Evolutionary conservation across 148 eudicot genomes (phyloP).

Genomic region (Persicaria tinctoria): DNA sequence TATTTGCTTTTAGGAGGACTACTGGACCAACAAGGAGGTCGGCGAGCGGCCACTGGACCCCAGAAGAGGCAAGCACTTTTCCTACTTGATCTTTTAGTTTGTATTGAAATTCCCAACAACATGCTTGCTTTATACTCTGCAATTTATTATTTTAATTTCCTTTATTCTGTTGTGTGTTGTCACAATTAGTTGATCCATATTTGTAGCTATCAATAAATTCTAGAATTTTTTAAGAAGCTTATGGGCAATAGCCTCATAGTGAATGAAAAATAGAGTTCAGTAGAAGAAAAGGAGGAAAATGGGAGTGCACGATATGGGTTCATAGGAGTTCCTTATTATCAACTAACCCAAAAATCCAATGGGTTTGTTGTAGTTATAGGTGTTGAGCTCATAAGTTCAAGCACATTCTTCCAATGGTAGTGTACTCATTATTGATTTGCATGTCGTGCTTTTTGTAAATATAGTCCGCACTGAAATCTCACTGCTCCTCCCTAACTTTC

Average conservation of each 20-base stretch:
- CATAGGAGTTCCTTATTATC: neutral
- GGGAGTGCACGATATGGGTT: neutral
- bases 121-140: neutral
- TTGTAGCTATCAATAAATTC: neutral
- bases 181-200: neutral
- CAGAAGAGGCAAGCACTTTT: neutral
- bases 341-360: neutral
- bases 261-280: neutral
- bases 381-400: neutral
- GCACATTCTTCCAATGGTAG: neutral
- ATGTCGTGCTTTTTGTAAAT: neutral
- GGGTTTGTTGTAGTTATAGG: neutral
- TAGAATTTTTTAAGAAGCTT: neutral
- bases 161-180: neutral
- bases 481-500: neutral
- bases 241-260: neutral
- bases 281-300: neutral
- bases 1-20: neutral
- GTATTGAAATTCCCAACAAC: neutral
- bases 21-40: conserved; percentile 9
- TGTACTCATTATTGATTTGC: too few species aligned
- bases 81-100: neutral
- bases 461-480: neutral
- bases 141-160: neutral
- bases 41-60: conserved; percentile 1